These are phyloP conservation scores for Beauveria pseudobassiana DNA, from an alignment of 2,329 filamentous ascomycete species.

Conservation along the genomic window DNA sequence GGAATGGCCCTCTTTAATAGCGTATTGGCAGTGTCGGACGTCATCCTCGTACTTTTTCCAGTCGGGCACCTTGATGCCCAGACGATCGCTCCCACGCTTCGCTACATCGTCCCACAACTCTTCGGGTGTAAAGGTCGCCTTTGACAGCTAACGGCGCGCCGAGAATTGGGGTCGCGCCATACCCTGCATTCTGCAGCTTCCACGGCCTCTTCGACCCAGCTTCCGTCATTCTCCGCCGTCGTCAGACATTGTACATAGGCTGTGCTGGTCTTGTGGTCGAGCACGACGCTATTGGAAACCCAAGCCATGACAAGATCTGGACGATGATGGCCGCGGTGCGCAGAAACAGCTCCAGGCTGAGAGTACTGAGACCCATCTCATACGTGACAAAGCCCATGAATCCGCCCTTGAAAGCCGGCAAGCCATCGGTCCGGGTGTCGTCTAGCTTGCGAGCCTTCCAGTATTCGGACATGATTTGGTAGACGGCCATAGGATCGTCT, in stretches of 20 bases:
- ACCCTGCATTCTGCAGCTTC: constrained; percentile 25
- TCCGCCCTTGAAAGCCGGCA: constrained; percentile 66
- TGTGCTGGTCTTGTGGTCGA: constrained; percentile 60
- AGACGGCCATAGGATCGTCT: constrained; percentile 31
- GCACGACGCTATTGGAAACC: constrained; percentile 67
- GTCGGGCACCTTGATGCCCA: constrained; percentile 32
- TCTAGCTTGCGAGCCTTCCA: constrained; percentile 23
- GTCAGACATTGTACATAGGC: constrained; percentile 53
- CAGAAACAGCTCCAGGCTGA: constrained; percentile 23
- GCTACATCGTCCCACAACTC: constrained; percentile 14
- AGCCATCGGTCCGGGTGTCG: constrained; percentile 11
- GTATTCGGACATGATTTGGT: constrained; percentile 44
- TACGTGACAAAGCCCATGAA: constrained; percentile 82
- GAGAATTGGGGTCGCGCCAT: constrained; percentile 22
- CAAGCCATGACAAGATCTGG: constrained; percentile 72
- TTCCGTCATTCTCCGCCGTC: constrained; percentile 19
- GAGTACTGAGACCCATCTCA: constrained; percentile 59
- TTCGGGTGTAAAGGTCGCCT: constrained; percentile 1
- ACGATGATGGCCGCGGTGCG: constrained; percentile 30
- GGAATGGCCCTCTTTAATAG: constrained; percentile 69
- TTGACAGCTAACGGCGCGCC: constrained; percentile 5
- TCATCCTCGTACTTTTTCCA: constrained; percentile 53
- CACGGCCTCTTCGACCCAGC: constrained; percentile 25
- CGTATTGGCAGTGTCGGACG: constrained; percentile 61
- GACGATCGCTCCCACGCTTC: constrained; percentile 2